Conservation (phyloP, 305 asterid genomes). For the Fraxinus latifolia region DNA sequence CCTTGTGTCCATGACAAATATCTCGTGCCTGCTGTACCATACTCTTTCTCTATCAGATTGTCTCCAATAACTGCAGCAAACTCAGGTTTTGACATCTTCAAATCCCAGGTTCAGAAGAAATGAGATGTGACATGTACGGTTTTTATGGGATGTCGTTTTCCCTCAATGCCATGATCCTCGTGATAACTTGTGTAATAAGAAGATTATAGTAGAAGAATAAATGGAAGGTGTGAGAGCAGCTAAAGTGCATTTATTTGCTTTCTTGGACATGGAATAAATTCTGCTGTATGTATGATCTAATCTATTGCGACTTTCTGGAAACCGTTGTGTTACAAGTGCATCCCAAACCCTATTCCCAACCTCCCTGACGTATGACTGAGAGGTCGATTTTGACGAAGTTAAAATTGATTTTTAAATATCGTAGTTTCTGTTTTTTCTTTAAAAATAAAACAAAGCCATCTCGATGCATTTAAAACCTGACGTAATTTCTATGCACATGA, state of each 20-base stretch:
- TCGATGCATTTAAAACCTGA: background rate
- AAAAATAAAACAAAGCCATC: background rate
- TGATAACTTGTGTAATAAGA: background rate
- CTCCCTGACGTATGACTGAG: background rate
- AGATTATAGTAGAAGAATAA: background rate
- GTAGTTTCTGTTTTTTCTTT: background rate
- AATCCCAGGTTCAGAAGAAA: slow-evolving; percentile 39
- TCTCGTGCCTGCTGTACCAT: slow-evolving; percentile 67
- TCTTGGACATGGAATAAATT: background rate
- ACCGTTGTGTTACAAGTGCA: background rate
- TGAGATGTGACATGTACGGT: background rate
- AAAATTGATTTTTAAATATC: background rate
- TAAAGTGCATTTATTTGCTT: background rate
- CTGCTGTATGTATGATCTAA: background rate
- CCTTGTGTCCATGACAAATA: slow-evolving; percentile 77
- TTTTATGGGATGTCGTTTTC: background rate
- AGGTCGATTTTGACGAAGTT: background rate
- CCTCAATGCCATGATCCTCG: background rate
- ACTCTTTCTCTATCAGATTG: slow-evolving; percentile 68
- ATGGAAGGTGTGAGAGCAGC: background rate
- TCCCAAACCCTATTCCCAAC: background rate
- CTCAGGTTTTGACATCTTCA: slow-evolving; percentile 53
- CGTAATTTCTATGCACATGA: background rate
- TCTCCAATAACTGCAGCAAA: slow-evolving; percentile 50
- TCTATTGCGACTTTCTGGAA: background rate